Conservation (phyloP, 2,329 filamentous ascomycete species). For the Aspergillus fischeri region DNA sequence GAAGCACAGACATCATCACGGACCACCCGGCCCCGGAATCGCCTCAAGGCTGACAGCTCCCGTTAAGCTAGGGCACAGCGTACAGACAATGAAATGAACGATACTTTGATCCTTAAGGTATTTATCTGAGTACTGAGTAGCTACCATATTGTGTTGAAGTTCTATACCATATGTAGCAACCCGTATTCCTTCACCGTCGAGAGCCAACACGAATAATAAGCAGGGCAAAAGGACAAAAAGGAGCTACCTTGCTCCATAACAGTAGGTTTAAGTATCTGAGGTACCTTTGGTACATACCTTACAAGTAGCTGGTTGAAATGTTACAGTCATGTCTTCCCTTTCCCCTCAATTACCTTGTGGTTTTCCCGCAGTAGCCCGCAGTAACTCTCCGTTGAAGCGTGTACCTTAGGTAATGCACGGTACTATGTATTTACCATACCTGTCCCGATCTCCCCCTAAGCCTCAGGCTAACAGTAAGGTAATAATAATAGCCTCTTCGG, state of each 20-base stretch:
- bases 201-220: no score
- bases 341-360: neutral
- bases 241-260: no score
- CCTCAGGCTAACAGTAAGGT: neutral
- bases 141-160: neutral
- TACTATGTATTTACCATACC: neutral
- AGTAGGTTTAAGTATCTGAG: no score
- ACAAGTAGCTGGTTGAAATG: neutral
- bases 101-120: neutral
- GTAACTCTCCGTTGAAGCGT: no score
- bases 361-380: neutral
- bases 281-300: no score
- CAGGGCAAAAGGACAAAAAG: no score
- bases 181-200: no score
- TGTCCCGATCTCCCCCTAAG: neutral
- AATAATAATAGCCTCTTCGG: constrained; percentile 6
- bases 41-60: neutral
- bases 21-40: constrained; percentile 6
- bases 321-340: neutral
- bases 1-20: constrained; percentile 12
- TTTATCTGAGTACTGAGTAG: no score
- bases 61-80: neutral
- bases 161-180: neutral
- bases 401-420: no score
- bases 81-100: neutral